A percentile compares a stretch with the other conserved stretches of the same genome.
These are phyloP conservation scores for Hymenoscyphus repandus DNA, from an alignment of 2,329 filamentous ascomycete genomes.

Conservation along the genomic window DNA sequence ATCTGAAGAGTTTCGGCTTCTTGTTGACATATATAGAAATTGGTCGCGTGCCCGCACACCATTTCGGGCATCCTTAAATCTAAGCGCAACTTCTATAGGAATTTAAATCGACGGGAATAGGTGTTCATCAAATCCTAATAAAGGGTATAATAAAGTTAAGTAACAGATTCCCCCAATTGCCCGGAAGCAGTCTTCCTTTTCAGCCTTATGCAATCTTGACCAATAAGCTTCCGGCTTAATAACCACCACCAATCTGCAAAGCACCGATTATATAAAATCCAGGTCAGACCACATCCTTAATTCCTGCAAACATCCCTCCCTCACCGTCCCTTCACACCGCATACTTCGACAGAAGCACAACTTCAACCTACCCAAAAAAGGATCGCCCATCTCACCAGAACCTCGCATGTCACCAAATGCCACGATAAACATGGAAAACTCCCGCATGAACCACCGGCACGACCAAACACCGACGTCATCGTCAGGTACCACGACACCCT, in stretches of 20 bases:
- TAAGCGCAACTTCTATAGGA: no score
- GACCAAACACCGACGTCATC: slow-evolving; percentile 12
- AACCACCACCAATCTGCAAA: background rate
- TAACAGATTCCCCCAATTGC: background rate
- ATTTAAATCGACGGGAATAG: no score
- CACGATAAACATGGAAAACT: background rate
- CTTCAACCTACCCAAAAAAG: background rate
- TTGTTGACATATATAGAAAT: no score
- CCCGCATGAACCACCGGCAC: background rate
- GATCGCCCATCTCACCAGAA: background rate
- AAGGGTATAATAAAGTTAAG: no score
- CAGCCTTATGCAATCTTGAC: slow-evolving; percentile 9
- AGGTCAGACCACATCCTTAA: background rate
- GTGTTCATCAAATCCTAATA: no score
- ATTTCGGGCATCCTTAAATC: no score
- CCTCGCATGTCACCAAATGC: background rate
- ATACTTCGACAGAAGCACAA: no score
- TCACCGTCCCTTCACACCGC: no score
- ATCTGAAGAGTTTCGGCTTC: no score
- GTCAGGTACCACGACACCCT: slow-evolving; percentile 11
- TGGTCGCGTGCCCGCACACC: no score
- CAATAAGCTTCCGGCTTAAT: slow-evolving; percentile 1
- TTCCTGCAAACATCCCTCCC: background rate
- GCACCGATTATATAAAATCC: background rate
- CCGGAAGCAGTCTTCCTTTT: background rate